Evolutionary conservation across 1,139 yeast genomes (phyloP), one percentile per base, ranked within the genome.

Genomic region (Sugiyamaella pinicola): DNA sequence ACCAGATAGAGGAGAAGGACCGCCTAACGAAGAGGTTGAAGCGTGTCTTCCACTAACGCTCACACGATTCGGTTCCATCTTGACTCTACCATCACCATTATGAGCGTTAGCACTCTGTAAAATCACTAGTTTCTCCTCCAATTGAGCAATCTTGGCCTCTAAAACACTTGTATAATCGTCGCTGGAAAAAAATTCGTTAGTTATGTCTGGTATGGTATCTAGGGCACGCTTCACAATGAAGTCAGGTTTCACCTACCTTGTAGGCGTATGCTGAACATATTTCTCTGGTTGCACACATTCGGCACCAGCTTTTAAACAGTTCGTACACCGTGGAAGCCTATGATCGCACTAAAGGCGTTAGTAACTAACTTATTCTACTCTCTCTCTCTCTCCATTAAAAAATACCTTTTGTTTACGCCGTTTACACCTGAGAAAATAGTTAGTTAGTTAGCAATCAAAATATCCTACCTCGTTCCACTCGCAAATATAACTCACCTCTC

Each of bases 251-350:
- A 65, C 68, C 13, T 50, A 46, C 53, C 56, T 59, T 24, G 54
- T 33, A 9, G 65, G 66, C 10, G 59, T 64, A 42, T 58, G 61
- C 33, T 55, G 63, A 28, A 55, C 74, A 55, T 82, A 82, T 51
- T 80, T 73, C 4, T 80, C 80, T 0, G 86, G 86, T 61, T 82
- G 84, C 2, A 81, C 71, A 64, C 86, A 82, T 55, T 74, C 70
- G 3, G 77, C 80, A 22, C 77, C 80, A 0, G 85, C 83, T 60
- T 80, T 80, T 49, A 81, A 66, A 66, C 86, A 82, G 39, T 82
- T 81, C 7, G 85, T 79, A 61, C 86, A 82, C 41, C 80, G 73
- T 2, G 86, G 86, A 7, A 77, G 64, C 52, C 82, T 71, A 55
- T 81, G 85, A 59, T 82, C 85, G 66, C 86, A 82, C 59, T 79